These are phyloP conservation scores for Penicillium crystallinum DNA, from an alignment of 495 filamentous ascomycete genomes.

Conservation along the genomic window DNA sequence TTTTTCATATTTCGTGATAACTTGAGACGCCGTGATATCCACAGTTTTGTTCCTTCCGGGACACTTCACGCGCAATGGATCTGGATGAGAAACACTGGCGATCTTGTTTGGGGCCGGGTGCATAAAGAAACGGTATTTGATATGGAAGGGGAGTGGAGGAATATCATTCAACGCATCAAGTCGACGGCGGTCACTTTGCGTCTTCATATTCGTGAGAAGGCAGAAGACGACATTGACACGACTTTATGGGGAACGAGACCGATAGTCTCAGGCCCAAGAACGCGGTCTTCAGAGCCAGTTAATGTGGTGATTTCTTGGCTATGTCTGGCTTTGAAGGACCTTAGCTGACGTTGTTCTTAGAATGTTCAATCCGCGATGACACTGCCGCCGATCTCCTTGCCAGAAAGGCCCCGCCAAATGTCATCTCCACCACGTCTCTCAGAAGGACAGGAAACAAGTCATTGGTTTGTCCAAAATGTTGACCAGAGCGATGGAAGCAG, in stretches of 20 bases:
- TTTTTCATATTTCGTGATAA: conserved; percentile 15
- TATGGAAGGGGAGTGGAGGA: conserved; percentile 13
- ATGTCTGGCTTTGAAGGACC: not conserved
- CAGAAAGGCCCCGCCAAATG: not conserved
- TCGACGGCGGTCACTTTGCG: conserved; percentile 6
- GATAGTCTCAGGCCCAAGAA: not conserved
- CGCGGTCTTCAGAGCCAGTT: not conserved
- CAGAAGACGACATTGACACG: conserved; percentile 10
- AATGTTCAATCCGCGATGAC: not conserved
- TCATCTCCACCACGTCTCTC: not conserved
- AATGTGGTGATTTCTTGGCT: not conserved
- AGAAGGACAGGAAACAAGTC: not conserved
- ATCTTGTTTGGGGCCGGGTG: conserved; percentile 23
- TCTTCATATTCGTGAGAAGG: conserved; percentile 11
- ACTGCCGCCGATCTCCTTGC: not conserved
- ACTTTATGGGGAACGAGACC: not conserved
- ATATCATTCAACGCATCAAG: conserved; percentile 16
- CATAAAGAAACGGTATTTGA: conserved; percentile 18
- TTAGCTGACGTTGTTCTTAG: not conserved
- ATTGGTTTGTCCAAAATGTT: not conserved
- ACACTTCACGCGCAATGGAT: conserved; percentile 22
- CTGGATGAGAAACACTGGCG: conserved; percentile 6
- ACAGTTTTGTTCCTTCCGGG: not conserved
- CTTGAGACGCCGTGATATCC: conserved; percentile 19
- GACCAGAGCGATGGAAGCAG: not conserved